Evolutionary conservation across 208 protist species (phyloP).

Genomic region (Trypanosoma lewisi): DNA sequence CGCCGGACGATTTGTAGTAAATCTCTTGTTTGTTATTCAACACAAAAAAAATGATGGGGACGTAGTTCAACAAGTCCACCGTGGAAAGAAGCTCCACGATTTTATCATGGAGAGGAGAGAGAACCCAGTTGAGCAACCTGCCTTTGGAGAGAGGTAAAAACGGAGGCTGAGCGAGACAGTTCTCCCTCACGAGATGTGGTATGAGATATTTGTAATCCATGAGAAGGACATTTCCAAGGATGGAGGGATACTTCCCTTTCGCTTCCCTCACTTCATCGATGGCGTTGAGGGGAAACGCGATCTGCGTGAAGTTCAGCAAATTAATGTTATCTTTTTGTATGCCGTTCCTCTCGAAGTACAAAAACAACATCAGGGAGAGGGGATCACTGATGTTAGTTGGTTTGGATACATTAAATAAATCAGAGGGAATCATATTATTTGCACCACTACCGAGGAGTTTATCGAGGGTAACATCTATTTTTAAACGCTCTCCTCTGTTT

Average conservation of each 20-base stretch:
- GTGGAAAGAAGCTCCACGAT: no score
- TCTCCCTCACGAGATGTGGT: conserved; percentile 30
- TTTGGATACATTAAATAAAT: neutral
- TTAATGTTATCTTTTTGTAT: conserved; percentile 39
- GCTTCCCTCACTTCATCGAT: conserved; percentile 63
- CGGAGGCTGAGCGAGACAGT: conserved; percentile 29
- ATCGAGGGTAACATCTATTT: conserved; percentile 22
- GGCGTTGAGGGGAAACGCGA: conserved; percentile 40
- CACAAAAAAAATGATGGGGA: conserved; percentile 61
- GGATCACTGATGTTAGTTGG: neutral
- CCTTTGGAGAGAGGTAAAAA: conserved; percentile 9
- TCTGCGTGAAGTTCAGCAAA: conserved; percentile 26
- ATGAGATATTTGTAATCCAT: conserved; percentile 73
- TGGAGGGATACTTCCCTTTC: conserved; percentile 89
- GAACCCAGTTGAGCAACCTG: no score
- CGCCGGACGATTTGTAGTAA: conserved; percentile 57
- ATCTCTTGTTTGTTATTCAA: conserved; percentile 64
- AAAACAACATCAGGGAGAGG: neutral
- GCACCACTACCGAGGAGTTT: neutral
- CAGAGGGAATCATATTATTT: neutral
- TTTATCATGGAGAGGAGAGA: no score
- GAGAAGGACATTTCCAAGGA: conserved; percentile 89
- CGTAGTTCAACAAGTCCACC: conserved; percentile 49
- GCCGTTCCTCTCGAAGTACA: no score
- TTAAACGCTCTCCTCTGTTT: conserved; percentile 67